Evolutionary conservation across 2,329 filamentous ascomycete species (phyloP), one percentile per base, ranked within the genome.

Genomic region (Amauroascus niger): DNA sequence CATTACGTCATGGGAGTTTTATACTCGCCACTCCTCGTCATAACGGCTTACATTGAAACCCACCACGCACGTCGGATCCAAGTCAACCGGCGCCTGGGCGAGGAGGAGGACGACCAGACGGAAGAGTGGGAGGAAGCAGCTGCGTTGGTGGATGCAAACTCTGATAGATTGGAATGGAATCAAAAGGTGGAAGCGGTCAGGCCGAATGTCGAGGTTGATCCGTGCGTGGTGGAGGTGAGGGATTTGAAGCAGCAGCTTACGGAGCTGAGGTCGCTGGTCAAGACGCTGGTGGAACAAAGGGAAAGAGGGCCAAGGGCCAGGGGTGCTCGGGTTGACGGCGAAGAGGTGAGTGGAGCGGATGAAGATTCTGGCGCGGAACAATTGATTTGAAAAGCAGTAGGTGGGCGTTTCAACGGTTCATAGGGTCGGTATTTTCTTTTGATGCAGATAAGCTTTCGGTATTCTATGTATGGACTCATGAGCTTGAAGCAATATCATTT

Each of bases 51-150:
- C 57, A 75, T 86, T 47, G 88, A 93, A 69, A 81, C 77, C 11
- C 76, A 77, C 11, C 77, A 78, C 6, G 88, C 88, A 0, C 74
- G 76, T 33, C 75, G 74, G 2, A 88, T 96, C 41, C 77, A 76
- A 22, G 76, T 74, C 53, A 97, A 97, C 67, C 78, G 93, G 1
- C 79, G 78, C 14, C 74, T 86, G 14, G 88, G 90, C 37, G 90
- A 96, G 60, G 85, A 85, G 2, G 93, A 98, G 60, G 93, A 98
- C 61, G 89, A 96, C 60, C 82, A 82, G 0, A 72, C 86, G 7
- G 86, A 97, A 65, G 91, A 96, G 67, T 98, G 93, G 93, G 93
- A 98, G 71, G 86, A 95, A 67, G 75, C 91, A 65, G 69, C 69
- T 3, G 71, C 76, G 7, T 75, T 75, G 6, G 41, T 60, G 7